These are phyloP conservation scores for Rhizophagus sp. DNA, from an alignment of 192 early-diverging fungal species.

Conservation along the genomic window DNA sequence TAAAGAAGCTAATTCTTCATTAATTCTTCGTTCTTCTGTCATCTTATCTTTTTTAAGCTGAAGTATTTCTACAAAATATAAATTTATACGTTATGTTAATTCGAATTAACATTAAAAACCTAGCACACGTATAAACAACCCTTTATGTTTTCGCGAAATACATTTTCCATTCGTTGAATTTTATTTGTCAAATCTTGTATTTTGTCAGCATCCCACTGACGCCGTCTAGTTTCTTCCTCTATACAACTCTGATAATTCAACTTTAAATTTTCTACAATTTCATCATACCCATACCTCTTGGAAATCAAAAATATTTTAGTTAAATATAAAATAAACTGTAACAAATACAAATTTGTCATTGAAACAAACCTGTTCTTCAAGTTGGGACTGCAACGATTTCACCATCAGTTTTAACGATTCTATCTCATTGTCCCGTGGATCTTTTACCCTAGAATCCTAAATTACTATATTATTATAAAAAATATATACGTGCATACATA, in stretches of 20 bases:
- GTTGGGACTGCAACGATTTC: constrained; percentile 25
- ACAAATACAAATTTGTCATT: neutral
- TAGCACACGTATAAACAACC: constrained; percentile 41
- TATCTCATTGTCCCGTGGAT: constrained; percentile 1
- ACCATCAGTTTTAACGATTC: constrained; percentile 6
- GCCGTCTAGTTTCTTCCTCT: constrained; percentile 49
- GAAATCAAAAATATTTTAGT: neutral
- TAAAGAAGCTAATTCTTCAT: constrained; percentile 51
- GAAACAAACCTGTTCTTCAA: constrained; percentile 29
- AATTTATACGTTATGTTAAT: constrained; percentile 10
- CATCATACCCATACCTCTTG: constrained; percentile 47
- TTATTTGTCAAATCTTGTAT: constrained; percentile 48
- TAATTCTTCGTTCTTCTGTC: constrained; percentile 49
- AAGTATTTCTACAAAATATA: constrained; percentile 45
- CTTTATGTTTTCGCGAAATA: constrained; percentile 34
- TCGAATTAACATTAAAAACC: constrained; percentile 31
- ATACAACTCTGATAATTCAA: constrained; percentile 43
- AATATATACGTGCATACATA: too few relatives aligned
- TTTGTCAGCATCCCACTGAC: constrained; percentile 43
- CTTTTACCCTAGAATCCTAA: neutral
- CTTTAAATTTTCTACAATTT: constrained; percentile 43
- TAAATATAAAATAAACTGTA: neutral
- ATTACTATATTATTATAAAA: too few relatives aligned
- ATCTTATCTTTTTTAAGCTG: constrained; percentile 24
- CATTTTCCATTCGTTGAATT: constrained; percentile 36